These are phyloP conservation scores for Acacia confusa DNA, from an alignment of 306 rosid species.

Conservation along the genomic window DNA sequence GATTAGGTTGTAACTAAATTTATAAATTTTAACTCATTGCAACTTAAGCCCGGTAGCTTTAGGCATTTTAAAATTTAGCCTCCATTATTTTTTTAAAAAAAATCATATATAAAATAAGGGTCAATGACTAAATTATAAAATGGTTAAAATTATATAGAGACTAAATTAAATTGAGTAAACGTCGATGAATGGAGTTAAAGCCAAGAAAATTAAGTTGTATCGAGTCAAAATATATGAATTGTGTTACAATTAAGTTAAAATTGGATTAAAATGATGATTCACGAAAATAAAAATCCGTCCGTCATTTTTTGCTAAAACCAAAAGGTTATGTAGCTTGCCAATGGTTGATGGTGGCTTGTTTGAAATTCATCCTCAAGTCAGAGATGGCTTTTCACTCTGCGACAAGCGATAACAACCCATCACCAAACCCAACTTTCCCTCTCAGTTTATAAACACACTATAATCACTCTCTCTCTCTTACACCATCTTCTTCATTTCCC, in stretches of 20 bases:
- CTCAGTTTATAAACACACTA: conserved; percentile 11
- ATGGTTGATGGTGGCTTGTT: not conserved
- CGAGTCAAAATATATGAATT: too few relatives aligned
- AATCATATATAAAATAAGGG: too few relatives aligned
- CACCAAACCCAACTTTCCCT: conserved; percentile 44
- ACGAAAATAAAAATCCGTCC: not conserved
- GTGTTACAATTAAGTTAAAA: too few relatives aligned
- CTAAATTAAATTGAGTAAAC: too few relatives aligned
- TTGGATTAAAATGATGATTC: not conserved
- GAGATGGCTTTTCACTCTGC: not conserved
- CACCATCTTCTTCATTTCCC: not conserved
- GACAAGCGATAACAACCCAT: conserved; percentile 41
- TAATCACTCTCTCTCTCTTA: not conserved
- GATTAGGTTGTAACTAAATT: too few relatives aligned
- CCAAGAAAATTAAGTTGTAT: too few relatives aligned
- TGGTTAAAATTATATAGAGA: too few relatives aligned
- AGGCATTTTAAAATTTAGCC: too few relatives aligned
- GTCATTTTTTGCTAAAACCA: not conserved
- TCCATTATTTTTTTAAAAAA: too few relatives aligned
- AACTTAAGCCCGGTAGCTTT: too few relatives aligned
- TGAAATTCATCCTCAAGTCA: not conserved
- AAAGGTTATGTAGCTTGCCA: not conserved
- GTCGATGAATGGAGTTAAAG: fast-evolving
- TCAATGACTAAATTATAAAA: too few relatives aligned
- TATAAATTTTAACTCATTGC: too few relatives aligned